Conservation (phyloP, 352 stramenopile genomes). For the Pythium dissimile region DNA sequence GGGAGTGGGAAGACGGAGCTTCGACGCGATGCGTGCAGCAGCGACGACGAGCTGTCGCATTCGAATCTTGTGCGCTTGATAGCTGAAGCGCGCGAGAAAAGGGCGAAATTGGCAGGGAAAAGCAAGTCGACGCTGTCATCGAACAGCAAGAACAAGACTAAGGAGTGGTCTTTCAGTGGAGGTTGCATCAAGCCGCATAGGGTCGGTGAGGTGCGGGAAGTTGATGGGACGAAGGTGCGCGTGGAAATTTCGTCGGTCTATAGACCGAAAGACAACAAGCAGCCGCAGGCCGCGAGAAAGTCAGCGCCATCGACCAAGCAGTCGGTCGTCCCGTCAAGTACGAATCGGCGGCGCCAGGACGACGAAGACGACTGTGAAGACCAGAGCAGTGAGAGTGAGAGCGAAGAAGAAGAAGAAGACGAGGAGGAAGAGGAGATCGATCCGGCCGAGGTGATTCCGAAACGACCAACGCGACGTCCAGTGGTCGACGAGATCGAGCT, state of each 20-base stretch:
- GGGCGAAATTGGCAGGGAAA: neutral
- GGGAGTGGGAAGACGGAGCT: too few relatives aligned
- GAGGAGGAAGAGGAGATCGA: constrained; percentile 7
- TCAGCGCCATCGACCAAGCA: neutral
- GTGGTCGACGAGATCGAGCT: constrained; percentile 17
- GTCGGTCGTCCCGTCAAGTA: neutral
- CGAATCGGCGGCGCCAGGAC: neutral
- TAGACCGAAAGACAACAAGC: too few relatives aligned
- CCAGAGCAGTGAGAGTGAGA: neutral
- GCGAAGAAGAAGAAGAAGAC: constrained; percentile 5
- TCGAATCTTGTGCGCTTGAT: neutral
- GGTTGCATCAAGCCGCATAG: too few relatives aligned
- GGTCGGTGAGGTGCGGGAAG: too few relatives aligned
- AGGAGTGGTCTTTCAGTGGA: too few relatives aligned
- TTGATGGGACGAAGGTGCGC: neutral
- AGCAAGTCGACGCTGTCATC: neutral
- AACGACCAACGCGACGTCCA: too few relatives aligned
- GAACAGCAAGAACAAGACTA: too few relatives aligned
- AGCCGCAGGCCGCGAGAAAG: constrained; percentile 9
- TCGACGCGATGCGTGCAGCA: neutral
- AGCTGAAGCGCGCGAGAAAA: neutral
- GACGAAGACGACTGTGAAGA: constrained; percentile 2
- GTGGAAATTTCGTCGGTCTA: too few relatives aligned
- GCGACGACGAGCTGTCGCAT: neutral
- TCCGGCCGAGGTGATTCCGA: neutral